A percentile compares a stretch with the other conserved stretches of the same genome.
These are phyloP conservation scores for Condylostoma magnum DNA, from an alignment of 169 alveolate genomes.

Conservation along the genomic window DNA sequence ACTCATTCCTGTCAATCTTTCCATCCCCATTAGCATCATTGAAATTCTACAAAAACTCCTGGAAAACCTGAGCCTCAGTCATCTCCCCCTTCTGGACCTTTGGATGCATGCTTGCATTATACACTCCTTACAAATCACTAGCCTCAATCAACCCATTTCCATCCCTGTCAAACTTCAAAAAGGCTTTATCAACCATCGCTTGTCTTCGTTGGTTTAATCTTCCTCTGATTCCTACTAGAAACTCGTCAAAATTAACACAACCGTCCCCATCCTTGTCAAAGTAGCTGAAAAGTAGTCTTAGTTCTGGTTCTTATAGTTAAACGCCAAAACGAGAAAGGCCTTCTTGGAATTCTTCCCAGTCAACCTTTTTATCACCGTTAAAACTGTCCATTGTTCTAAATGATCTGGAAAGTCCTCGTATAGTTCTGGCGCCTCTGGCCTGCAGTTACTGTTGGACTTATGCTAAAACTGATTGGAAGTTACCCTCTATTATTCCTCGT, in stretches of 20 bases:
- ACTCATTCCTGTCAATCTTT: conserved; percentile 66
- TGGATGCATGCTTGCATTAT: conserved; percentile 74
- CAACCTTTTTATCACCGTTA: conserved; percentile 80
- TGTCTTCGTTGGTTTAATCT: conserved; percentile 70
- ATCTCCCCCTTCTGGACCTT: conserved; percentile 81
- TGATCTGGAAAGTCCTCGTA: conserved; percentile 72
- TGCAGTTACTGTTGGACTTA: conserved; percentile 43
- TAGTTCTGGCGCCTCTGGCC: conserved; percentile 63
- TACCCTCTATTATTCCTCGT: too few relatives aligned
- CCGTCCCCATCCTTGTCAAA: conserved; percentile 85
- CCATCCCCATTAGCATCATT: conserved; percentile 83
- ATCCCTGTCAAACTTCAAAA: conserved; percentile 77
- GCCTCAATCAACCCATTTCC: conserved; percentile 70
- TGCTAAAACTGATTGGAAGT: too few relatives aligned
- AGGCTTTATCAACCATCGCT: conserved; percentile 72
- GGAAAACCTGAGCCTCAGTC: conserved; percentile 82
- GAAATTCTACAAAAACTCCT: conserved; percentile 74
- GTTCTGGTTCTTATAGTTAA: conserved; percentile 66
- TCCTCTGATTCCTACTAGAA: conserved; percentile 80
- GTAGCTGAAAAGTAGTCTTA: conserved; percentile 44
- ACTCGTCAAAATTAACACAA: conserved; percentile 78
- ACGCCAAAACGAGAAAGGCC: conserved; percentile 78
- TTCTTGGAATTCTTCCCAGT: conserved; percentile 74
- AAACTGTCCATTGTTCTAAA: conserved; percentile 70
- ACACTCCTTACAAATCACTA: conserved; percentile 78